Conservation (phyloP, 1,284 basidiomycete species). For the Cryptococcus amylolentus region DNA sequence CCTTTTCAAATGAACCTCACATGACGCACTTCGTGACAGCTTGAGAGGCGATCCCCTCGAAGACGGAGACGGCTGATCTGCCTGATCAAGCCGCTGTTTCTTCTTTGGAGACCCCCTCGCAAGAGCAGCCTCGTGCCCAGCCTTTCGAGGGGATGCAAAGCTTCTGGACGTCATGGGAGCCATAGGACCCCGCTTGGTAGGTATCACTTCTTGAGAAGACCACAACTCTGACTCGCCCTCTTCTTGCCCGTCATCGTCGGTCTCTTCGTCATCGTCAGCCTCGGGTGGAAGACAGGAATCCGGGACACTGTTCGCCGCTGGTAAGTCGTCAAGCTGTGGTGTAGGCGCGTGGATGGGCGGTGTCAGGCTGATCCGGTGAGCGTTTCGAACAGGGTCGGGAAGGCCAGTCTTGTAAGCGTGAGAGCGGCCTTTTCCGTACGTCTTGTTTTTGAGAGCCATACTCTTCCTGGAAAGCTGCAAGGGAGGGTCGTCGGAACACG, state of each 20-base stretch:
- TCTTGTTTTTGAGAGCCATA: neutral
- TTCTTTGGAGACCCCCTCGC: no score
- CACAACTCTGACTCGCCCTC: neutral
- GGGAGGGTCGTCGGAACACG: no score
- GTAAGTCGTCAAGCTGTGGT: no score
- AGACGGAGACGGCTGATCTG: no score
- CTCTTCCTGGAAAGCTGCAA: no score
- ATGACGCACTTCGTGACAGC: slow-evolving; percentile 1
- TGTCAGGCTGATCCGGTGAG: neutral
- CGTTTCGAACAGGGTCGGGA: slow-evolving; percentile 3
- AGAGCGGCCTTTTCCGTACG: slow-evolving; percentile 12
- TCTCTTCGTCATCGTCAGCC: neutral
- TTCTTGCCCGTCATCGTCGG: neutral
- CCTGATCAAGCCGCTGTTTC: no score
- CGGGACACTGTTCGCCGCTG: no score
- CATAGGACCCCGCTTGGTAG: slow-evolving; percentile 1
- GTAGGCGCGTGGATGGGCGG: neutral
- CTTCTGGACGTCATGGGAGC: neutral
- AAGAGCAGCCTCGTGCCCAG: no score
- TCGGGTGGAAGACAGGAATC: neutral
- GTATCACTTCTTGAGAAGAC: neutral
- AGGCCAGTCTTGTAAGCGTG: slow-evolving; percentile 14
- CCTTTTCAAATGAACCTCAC: slow-evolving; percentile 1
- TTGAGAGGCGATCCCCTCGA: no score
- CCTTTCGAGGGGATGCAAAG: no score